Evolutionary conservation across 495 filamentous ascomycete genomes (phyloP), one percentile per base, ranked within the genome.

Genomic region (Neurospora sp.): DNA sequence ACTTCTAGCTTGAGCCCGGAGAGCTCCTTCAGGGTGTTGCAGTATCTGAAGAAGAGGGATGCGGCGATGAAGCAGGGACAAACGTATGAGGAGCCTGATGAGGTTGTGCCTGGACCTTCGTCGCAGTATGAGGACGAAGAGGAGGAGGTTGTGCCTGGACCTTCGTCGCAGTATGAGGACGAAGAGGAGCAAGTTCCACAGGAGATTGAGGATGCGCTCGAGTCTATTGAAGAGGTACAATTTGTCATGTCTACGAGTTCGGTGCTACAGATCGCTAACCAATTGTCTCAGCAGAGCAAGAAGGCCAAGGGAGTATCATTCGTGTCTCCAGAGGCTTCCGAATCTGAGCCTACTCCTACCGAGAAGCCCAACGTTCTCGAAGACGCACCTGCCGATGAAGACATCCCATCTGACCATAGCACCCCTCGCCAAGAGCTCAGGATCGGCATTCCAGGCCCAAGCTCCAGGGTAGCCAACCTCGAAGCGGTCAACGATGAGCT

Each of bases 231-330:
- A 71, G 70, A 68, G 27, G 53, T 66, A 35, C 1, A 37, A 18
- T 46, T 11, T 12, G 9, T 8, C 4, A 48, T 18, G 5, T 66
- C 8, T 1, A 71, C 31, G 18, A 38, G 8, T 37, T 5, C 10
- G 70, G 39, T 35, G 35, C 22, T 14, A 18, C 27, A 66, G 1
- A 38, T 68, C 16, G 35, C 74, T 46, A 41, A 41, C 5, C 46
- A 35, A 20, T 22, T 38, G n/a, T 68, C 73, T n/a, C 76, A 74
- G 73, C 74, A 78, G 70, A 75, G 61, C 40, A 77, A 79, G 74
- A 78, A 75, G 70, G 22, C 53, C 53, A 66, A 66, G 27, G 53
- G 53, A 16, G 53, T 66, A 35, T 35, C 27, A 1, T 66, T 66
- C 53, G 27, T 35, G 7, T 18, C 53, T 1, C 14, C 12, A 1